Conservation (phyloP, 1,139 yeast species). For the Hanseniaspora uvarum region DNA sequence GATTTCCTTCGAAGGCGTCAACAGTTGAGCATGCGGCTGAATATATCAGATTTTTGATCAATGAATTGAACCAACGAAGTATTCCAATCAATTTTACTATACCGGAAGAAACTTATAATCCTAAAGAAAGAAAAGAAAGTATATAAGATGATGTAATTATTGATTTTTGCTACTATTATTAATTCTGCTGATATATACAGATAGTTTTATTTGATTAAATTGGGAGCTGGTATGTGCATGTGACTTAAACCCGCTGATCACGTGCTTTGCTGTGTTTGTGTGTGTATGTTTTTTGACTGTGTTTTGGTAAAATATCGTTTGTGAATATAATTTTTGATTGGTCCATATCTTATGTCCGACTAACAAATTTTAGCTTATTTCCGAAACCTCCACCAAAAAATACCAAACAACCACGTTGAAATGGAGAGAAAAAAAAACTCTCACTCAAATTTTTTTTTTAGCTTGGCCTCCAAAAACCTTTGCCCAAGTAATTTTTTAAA, state of each 20-base stretch:
- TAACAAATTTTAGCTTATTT: background rate
- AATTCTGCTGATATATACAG: too few species aligned
- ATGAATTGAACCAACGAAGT: constrained; percentile 1
- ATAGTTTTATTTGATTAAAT: background rate
- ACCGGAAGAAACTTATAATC: constrained; percentile 10
- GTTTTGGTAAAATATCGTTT: background rate
- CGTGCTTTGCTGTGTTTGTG: background rate
- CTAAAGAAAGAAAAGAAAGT: background rate
- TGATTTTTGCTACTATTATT: background rate
- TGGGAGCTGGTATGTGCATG: background rate
- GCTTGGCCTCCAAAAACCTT: background rate
- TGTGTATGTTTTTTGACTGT: background rate
- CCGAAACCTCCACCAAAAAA: background rate
- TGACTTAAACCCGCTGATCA: background rate
- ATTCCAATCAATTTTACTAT: background rate
- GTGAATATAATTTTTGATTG: constrained; percentile 1
- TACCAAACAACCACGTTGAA: too few species aligned
- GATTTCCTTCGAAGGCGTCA: constrained; percentile 76
- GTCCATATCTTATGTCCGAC: constrained; percentile 1
- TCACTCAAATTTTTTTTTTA: background rate
- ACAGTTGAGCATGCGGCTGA: constrained; percentile 82
- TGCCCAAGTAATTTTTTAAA: background rate
- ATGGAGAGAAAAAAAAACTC: background rate
- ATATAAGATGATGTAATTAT: background rate
- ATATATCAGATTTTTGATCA: constrained; percentile 46